Evolutionary conservation across 768 basidiomycete species (phyloP), one percentile per base, ranked within the genome.

Genomic region (Albatrellus ellisii): DNA sequence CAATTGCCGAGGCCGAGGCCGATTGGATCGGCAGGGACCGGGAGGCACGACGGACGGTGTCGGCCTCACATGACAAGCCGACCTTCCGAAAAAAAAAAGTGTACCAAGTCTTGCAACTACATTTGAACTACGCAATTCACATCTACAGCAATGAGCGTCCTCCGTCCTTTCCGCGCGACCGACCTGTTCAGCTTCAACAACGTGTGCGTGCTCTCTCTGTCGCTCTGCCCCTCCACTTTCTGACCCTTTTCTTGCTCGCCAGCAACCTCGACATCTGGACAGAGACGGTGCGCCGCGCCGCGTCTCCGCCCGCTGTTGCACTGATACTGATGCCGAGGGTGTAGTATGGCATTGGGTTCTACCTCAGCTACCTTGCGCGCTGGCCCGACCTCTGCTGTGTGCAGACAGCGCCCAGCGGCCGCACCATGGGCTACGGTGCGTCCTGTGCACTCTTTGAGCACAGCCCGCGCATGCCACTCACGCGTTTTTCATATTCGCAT

Each of bases 251-350:
- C 25, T 20, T 15, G 29, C 29, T 3, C 39, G 37, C 1, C 59
- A 90, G 88, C 46, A 98, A 99, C 62, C 64, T 94, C 55, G 94
- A 98, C 59, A 67, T 91, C 34, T 97, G 89, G 89, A 97, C 95
- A 34, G 94, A 98, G 63, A 98, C 95, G 17, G 92, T 90, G 52
- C 55, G 79, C 63, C n/a, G n/a, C n/a, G 3, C 42, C 42, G 9
- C 26, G 18, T 10, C 9, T 24, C 26, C 7, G 7, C 8, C 22
- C 17, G 20, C 6, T n/a, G 27, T 6, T 21, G 10, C 32, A 26
- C 21, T 10, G 12, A 29, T 21, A 33, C 25, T 31, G 35, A 36
- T 20, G 26, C 10, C 31, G 8, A 2, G 27, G n/a, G 17, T 29
- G 9, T 10, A 92, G 86, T 97, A 91, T 59, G 79, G 80, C 36